Percentiles rank a stretch among this genome's conserved stretches.
phyloP scores from a whole-genome alignment of 164 flowering plant genomes.

The Saururus chinensis region DNA sequence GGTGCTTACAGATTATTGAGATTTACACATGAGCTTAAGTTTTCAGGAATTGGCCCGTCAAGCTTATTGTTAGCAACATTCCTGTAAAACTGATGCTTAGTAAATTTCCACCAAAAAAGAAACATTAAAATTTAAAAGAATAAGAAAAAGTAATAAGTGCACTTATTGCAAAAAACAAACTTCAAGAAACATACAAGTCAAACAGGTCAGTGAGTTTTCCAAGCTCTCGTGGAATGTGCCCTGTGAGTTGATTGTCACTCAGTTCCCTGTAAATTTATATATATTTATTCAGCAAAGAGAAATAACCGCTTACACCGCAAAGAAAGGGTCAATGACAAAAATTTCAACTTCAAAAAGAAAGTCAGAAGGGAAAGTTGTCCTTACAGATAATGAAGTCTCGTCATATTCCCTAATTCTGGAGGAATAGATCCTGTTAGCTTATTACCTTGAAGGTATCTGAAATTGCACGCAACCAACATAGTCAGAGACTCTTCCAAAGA shows the following conservation, averaged over 20 bases:
- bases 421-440: conserved; percentile 76
- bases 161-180: background rate
- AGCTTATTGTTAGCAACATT: conserved; percentile 85
- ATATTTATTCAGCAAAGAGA: background rate
- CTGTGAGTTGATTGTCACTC: conserved; percentile 71
- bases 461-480: background rate
- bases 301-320: background rate
- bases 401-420: conserved; percentile 93
- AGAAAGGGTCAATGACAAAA: background rate
- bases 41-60: conserved; percentile 81
- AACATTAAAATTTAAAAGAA: too few relatives aligned
- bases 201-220: conserved; percentile 87
- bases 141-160: background rate
- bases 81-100: conserved; percentile 26
- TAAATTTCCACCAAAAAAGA: background rate
- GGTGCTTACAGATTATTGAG: conserved; percentile 78
- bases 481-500: background rate
- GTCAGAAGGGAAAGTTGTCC: background rate
- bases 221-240: conserved; percentile 84
- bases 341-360: background rate
- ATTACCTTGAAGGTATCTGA: conserved; percentile 86
- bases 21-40: conserved; percentile 84
- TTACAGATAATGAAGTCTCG: conserved; percentile 90
- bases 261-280: conserved; percentile 44
- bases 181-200: conserved; percentile 55